Conservation (phyloP, 164 flowering plant genomes). For the Chimonanthus salicifolius region DNA sequence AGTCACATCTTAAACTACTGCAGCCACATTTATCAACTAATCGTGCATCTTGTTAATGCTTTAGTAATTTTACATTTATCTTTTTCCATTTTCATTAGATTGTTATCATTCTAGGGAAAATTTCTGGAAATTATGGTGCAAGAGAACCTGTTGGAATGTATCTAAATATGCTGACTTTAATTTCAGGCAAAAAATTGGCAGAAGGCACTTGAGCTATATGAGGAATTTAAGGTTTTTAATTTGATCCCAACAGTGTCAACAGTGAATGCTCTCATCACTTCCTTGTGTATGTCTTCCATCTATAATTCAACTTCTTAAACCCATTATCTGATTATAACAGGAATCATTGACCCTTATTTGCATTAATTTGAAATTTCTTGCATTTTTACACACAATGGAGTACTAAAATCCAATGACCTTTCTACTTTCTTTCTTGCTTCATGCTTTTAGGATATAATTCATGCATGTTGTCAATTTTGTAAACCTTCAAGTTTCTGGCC, state of each 20-base stretch:
- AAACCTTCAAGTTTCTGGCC: neutral
- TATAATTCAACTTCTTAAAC: neutral
- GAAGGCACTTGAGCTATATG: slow-evolving; percentile 76
- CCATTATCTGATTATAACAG: neutral
- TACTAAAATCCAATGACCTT: neutral
- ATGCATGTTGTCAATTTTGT: neutral
- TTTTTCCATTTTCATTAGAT: neutral
- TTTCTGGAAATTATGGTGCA: neutral
- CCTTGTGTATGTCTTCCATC: slow-evolving; percentile 59
- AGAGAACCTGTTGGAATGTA: neutral
- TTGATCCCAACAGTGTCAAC: slow-evolving; percentile 69
- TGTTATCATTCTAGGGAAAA: neutral
- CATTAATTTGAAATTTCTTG: neutral
- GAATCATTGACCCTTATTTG: neutral
- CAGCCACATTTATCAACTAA: no score
- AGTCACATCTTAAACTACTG: no score
- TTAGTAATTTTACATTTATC: neutral
- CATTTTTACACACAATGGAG: neutral
- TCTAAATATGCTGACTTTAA: neutral
- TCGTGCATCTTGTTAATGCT: no score
- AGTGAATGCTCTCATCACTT: slow-evolving; percentile 84
- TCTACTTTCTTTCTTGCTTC: neutral
- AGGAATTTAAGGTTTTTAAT: slow-evolving; percentile 55
- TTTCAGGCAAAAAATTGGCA: slow-evolving; percentile 83
- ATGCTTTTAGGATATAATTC: neutral